A percentile compares a stretch with the other conserved stretches of the same genome.
Conservation (phyloP, 169 alveolate species). For the Amoebophrya sp. region DNA sequence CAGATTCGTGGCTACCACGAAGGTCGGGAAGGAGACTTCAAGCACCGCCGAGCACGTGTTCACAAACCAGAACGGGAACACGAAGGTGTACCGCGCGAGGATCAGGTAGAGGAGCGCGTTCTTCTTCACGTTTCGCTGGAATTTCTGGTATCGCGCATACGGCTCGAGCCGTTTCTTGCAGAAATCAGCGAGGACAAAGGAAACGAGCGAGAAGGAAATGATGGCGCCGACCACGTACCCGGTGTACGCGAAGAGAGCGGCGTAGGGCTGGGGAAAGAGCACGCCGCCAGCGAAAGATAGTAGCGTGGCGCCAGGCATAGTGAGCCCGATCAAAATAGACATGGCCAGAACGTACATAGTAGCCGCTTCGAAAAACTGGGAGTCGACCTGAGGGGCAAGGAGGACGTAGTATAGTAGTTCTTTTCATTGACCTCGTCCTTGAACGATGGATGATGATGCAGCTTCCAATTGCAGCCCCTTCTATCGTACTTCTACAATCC, state of each 20-base stretch:
- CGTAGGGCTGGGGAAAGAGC: constrained; percentile 18
- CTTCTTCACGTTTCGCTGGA: neutral
- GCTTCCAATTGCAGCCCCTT: no score
- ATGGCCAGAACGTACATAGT: neutral
- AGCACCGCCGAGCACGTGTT: neutral
- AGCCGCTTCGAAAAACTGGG: neutral
- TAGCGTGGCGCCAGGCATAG: constrained; percentile 10
- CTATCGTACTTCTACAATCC: no score
- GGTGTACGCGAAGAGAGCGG: constrained; percentile 5
- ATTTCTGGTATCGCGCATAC: neutral
- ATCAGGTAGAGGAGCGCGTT: constrained; percentile 12
- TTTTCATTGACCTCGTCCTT: no score
- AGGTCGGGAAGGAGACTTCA: neutral
- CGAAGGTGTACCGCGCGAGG: constrained; percentile 12
- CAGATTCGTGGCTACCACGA: neutral
- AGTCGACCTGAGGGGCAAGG: neutral
- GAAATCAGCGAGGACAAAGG: constrained; percentile 9
- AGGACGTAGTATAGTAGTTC: no score
- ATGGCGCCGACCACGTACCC: constrained; percentile 14
- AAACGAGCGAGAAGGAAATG: neutral
- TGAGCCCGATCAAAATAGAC: constrained; percentile 2
- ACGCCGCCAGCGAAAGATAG: constrained; percentile 15
- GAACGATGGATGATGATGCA: no score
- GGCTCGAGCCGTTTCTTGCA: neutral
- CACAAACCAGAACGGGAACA: constrained; percentile 18